Percentiles rank a stretch among this genome's conserved stretches.
These are phyloP conservation scores for Tylopilus vinaceipallidus DNA, from an alignment of 768 basidiomycete species.

Conservation along the genomic window DNA sequence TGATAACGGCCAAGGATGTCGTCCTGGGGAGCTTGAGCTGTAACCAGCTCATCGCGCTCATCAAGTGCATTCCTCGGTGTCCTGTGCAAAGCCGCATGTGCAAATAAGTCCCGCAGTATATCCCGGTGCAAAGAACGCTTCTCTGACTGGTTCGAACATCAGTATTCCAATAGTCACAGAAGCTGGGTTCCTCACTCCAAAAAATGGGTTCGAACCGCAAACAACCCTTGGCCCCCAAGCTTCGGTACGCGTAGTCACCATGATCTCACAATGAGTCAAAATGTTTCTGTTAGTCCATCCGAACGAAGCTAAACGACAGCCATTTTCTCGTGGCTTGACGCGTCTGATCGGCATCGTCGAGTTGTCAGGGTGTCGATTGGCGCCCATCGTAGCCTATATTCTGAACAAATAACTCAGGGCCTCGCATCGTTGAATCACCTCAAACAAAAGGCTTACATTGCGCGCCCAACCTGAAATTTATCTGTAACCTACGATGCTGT, in stretches of 20 bases:
- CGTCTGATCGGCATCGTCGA: not conserved
- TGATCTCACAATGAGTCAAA: not conserved
- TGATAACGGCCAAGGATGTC: conserved; percentile 44
- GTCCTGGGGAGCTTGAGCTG: conserved; percentile 49
- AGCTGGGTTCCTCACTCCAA: not conserved
- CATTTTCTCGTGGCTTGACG: not conserved
- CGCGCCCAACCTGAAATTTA: too few species aligned
- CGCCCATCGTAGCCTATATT: too few species aligned
- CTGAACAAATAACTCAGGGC: too few species aligned
- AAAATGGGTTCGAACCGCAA: not conserved
- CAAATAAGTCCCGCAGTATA: conserved; percentile 11
- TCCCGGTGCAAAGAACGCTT: not conserved
- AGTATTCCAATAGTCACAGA: not conserved
- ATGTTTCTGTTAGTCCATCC: not conserved
- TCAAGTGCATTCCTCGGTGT: not conserved
- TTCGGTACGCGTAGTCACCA: too few species aligned
- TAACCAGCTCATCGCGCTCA: conserved; percentile 22
- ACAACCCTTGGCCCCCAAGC: not conserved
- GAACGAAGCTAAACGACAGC: not conserved
- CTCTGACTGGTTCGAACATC: not conserved
- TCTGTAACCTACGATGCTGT: too few species aligned
- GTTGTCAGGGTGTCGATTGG: too few species aligned
- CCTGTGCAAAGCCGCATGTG: not conserved
- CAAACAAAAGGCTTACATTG: too few species aligned
- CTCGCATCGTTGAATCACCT: too few species aligned